Evolutionary conservation across 768 basidiomycete genomes (phyloP), one percentile per base, ranked within the genome.

Genomic region (Auriscalpium orientale): DNA sequence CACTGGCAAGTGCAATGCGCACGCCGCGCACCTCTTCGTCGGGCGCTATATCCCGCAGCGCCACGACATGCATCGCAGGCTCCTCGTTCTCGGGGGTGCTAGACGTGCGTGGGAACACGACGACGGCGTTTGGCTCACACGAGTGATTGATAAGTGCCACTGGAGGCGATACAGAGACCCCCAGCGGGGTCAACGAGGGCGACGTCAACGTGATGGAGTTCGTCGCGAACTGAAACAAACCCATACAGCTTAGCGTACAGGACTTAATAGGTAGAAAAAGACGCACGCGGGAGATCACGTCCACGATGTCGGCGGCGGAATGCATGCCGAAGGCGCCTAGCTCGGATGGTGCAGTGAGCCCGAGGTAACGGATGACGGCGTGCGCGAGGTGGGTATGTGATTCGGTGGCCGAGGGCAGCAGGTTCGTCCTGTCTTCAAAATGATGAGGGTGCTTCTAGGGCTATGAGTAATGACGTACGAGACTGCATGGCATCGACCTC

Each of bases 141-240:
- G 88, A 89, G 65, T 98, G 94, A 65, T 97, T 97, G 55, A 89
- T 79, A 11, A 97, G 74, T 0, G 94, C 94, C 4, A 86, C 72
- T 0, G 80, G 64, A 0, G 95, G 94, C 0, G 90, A 89, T 13
- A 95, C 78, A n/a, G 87, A 83, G 2, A 85, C 84, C 7, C 95
- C 95, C 37, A 98, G 75, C 0, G 94, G 87, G 2, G 82, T 79
- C 15, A 98, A 74, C 4, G 88, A 79, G 0, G 89, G 83, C 0
- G 86, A 80, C 1, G 92, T 86, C 10, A 97, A 72, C 0, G 94
- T 87, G 65, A 98, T 89, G 0, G 95, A 87, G 67, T 99, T 99
- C 8, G 91, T 89, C 10, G 83, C 81, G 67, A 98, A 94, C 94
- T 98, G 20, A 35, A 49, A 50, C 15, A 28, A 28, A 28, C 28